Conservation (phyloP, 345 rosid genomes). For the Citrus trifoliata region DNA sequence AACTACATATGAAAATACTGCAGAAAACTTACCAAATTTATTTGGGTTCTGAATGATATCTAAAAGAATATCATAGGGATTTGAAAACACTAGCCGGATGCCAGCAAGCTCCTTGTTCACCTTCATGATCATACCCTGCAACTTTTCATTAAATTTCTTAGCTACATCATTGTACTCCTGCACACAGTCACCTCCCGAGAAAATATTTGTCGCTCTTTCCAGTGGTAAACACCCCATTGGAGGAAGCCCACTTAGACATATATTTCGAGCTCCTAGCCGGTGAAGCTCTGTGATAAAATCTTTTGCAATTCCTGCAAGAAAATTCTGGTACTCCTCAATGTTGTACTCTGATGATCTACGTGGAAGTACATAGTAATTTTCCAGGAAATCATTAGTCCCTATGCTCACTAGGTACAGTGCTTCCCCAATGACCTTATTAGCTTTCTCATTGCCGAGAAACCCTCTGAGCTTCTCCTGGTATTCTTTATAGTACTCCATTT, state of each 20-base stretch:
- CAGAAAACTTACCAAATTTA: constrained; percentile 46
- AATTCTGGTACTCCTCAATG: constrained; percentile 47
- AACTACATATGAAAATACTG: not conserved
- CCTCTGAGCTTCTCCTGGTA: constrained; percentile 53
- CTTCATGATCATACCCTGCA: constrained; percentile 25
- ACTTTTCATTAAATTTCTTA: constrained; percentile 50
- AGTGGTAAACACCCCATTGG: constrained; percentile 89
- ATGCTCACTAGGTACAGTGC: constrained; percentile 69
- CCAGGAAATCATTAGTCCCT: constrained; percentile 87
- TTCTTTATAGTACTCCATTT: constrained; percentile 69
- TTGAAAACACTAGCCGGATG: constrained; percentile 40
- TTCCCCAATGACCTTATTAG: constrained; percentile 45
- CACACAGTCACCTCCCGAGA: constrained; percentile 39
- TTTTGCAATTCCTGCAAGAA: constrained; percentile 50
- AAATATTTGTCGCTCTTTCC: constrained; percentile 64
- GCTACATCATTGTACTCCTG: constrained; percentile 67
- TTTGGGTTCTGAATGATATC: constrained; percentile 52
- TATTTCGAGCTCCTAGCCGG: constrained; percentile 64
- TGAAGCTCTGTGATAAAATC: constrained; percentile 56
- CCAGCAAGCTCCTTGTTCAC: constrained; percentile 51
- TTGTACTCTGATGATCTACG: constrained; percentile 40
- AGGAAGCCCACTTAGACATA: constrained; percentile 53
- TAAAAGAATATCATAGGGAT: constrained; percentile 37
- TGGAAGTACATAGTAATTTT: constrained; percentile 56
- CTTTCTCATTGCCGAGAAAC: constrained; percentile 47